phyloP scores from a whole-genome alignment of 2,329 filamentous ascomycete genomes.

The Aspergillus sojae region DNA sequence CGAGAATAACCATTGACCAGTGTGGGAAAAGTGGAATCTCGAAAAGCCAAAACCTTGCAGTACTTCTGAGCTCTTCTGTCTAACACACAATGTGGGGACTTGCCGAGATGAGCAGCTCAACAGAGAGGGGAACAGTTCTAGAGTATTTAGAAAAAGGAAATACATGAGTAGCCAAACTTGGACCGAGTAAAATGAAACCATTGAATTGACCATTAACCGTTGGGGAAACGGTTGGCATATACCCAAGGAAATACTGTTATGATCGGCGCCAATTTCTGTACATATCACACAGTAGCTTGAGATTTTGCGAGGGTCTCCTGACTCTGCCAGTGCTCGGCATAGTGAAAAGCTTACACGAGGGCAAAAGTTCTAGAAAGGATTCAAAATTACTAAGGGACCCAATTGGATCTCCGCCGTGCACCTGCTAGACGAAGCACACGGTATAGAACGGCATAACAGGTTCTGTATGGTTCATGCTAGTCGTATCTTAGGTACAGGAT shows the following conservation, averaged over 20 bases:
- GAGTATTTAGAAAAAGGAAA: too few relatives aligned
- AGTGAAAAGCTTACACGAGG: not conserved
- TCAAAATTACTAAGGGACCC: not conserved
- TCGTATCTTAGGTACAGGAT: not conserved
- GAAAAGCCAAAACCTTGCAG: not conserved
- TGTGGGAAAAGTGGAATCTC: not conserved
- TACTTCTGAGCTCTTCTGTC: not conserved
- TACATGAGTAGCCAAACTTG: too few relatives aligned
- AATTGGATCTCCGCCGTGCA: not conserved
- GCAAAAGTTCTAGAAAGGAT: not conserved
- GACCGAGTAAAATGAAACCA: too few relatives aligned
- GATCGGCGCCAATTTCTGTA: not conserved
- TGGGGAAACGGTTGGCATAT: too few relatives aligned
- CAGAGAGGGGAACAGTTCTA: too few relatives aligned
- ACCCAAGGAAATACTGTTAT: too few relatives aligned
- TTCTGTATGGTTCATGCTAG: not conserved
- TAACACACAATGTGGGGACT: not conserved
- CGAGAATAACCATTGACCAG: not conserved
- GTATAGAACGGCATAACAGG: not conserved
- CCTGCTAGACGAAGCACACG: not conserved
- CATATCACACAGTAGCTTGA: not conserved
- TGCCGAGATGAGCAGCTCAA: too few relatives aligned
- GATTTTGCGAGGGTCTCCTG: too few relatives aligned
- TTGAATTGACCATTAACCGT: too few relatives aligned
- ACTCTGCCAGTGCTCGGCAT: not conserved